Base-by-base conservation (phyloP, 116 monocot genomes). In the Papilionanthe hybrid region DNA sequence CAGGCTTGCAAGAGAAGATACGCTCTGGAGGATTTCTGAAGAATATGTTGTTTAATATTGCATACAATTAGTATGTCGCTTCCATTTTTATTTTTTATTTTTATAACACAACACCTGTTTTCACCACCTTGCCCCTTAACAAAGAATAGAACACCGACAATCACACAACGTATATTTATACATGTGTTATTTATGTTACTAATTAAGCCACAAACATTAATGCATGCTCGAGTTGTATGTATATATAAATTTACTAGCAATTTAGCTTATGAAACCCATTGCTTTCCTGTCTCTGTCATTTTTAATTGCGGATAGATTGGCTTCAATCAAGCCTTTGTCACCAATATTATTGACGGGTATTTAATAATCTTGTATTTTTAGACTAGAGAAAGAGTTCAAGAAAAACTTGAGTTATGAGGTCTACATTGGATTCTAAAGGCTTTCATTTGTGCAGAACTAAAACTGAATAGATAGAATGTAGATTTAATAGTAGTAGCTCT, bases 1-100 rank as follows among this genome's bases (percentile, higher is more conserved):
- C 87, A 97, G 97, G 97, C 79, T 80, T 97, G 75, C 91, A 92
- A 72, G 81, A 56, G 44, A 97, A 92, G 86, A 89, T 97, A 73
- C 86, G 92, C 42, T 79, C 89, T 50, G 94, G 97, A 78, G 97
- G 97, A 60, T 55, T 97, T 65, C 75, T 97, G 66, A 94, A 86
- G 90, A 60, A 77, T 27, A 87, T 88, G 76, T 75, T 97, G 69
- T 97, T 97, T 83, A 85, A 87, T 66, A 27, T 97, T 81, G 94
- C 86, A 67, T 94, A 84, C 78, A 84, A 80, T 55, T 94, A 88
- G 97, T 97, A 94, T 90, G 90, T 84, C 68, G 37, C 69, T 37
- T 69, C 15, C 37, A 37, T 69, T 69, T 23, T 69, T 69, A 69
- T 37, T 30, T 69, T 69, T 37, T 69, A n/a, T 68, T 30, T 68